Evolutionary conservation across 106 monocot genomes (phyloP).

Genomic region (Allium fistulosum): DNA sequence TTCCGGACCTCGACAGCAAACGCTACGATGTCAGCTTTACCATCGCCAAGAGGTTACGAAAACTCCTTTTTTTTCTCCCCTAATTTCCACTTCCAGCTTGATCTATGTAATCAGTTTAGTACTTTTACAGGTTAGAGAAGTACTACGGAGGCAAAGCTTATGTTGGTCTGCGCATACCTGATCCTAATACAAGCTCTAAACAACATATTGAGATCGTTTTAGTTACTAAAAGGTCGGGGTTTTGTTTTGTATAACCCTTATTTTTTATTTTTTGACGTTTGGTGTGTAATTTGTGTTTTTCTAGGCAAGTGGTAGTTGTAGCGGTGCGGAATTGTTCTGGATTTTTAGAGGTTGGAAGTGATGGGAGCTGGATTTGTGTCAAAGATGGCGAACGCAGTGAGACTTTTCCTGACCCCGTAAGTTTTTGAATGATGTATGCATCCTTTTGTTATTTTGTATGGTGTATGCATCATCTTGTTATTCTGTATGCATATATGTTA

Average conservation of each 20-base stretch:
- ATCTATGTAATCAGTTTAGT: neutral
- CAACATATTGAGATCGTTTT: constrained; percentile 75
- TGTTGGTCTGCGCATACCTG: constrained; percentile 91
- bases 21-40: constrained; percentile 52
- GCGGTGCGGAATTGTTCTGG: constrained; percentile 61
- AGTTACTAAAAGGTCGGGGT: constrained; percentile 42
- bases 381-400: constrained; percentile 33
- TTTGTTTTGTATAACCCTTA: neutral
- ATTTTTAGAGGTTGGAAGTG: constrained; percentile 43
- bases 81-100: neutral
- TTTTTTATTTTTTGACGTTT: neutral
- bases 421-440: neutral
- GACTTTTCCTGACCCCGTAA: constrained; percentile 59
- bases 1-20: constrained; percentile 29
- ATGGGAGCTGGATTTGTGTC: constrained; percentile 64
- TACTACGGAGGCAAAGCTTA: constrained; percentile 67
- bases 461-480: too few species aligned
- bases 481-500: too few species aligned
- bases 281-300: neutral
- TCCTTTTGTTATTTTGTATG: neutral
- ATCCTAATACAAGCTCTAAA: constrained; percentile 51
- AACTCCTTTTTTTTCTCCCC: neutral
- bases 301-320: constrained; percentile 75
- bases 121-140: constrained; percentile 60
- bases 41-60: constrained; percentile 58